Percentiles rank a stretch among this genome's conserved stretches.
phyloP scores from a whole-genome alignment of 805 yeast genomes.

The Candida nitratophila region DNA sequence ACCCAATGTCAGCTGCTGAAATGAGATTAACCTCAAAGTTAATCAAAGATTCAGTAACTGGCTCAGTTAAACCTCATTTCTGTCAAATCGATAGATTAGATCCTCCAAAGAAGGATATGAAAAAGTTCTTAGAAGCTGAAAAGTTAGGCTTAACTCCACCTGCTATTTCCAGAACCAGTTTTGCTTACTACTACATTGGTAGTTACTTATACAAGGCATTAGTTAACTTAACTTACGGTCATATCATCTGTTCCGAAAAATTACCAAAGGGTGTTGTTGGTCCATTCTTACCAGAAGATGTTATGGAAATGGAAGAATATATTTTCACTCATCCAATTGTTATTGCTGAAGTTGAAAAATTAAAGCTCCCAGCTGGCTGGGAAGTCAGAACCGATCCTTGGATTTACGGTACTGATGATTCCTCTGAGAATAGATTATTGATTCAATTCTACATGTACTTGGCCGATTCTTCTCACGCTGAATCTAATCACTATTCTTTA shows the following conservation, averaged over 20 bases:
- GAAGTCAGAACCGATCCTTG: slow-evolving; percentile 66
- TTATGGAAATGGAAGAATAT: slow-evolving; percentile 44
- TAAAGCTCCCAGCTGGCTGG: slow-evolving; percentile 51
- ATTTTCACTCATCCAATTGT: slow-evolving; percentile 50
- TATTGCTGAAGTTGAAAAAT: slow-evolving; percentile 57
- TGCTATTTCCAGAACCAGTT: slow-evolving; percentile 59
- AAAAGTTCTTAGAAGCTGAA: slow-evolving; percentile 62
- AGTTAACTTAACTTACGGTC: slow-evolving; percentile 56
- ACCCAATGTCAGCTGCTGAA: slow-evolving; percentile 52
- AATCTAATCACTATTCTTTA: slow-evolving; percentile 68
- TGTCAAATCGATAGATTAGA: slow-evolving; percentile 62
- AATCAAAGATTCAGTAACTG: slow-evolving; percentile 50
- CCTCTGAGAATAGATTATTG: slow-evolving; percentile 52
- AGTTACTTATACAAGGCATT: slow-evolving; percentile 60
- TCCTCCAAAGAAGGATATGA: slow-evolving; percentile 73
- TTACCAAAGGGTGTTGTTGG: slow-evolving; percentile 61
- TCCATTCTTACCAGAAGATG: slow-evolving; percentile 64
- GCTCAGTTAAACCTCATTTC: slow-evolving; percentile 50
- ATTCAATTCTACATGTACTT: slow-evolving; percentile 73
- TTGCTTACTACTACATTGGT: slow-evolving; percentile 56
- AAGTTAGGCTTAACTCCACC: slow-evolving; percentile 47
- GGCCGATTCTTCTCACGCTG: slow-evolving; percentile 55
- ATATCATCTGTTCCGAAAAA: slow-evolving; percentile 47
- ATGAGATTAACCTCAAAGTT: slow-evolving; percentile 50
- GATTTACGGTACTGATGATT: slow-evolving; percentile 79